Evolutionary conservation across 164 flowering plant species (phyloP).

Genomic region (Dillenia turbinata): DNA sequence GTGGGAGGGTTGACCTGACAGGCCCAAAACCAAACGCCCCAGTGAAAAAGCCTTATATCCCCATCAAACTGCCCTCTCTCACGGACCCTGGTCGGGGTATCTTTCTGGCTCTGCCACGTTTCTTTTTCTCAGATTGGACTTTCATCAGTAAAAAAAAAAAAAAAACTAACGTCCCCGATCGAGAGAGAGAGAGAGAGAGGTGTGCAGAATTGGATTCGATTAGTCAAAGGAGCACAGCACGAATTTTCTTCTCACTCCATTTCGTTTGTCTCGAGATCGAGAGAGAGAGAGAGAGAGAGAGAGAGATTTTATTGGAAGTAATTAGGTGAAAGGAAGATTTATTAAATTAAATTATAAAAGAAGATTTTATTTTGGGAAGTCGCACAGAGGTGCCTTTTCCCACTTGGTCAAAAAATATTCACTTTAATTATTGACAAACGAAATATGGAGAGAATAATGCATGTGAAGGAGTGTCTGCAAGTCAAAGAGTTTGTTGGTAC

Average conservation of each 20-base stretch:
- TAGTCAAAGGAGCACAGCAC: slow-evolving; percentile 14
- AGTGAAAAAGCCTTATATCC: neutral
- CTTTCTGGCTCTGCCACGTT: slow-evolving; percentile 13
- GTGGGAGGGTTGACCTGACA: neutral
- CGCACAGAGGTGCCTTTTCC: neutral
- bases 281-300: neutral
- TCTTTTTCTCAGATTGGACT: neutral
- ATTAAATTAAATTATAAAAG: neutral
- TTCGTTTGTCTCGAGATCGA: neutral
- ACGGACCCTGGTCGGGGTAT: slow-evolving; percentile 19
- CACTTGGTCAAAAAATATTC: neutral
- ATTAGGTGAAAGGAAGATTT: neutral
- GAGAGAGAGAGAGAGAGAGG: neutral
- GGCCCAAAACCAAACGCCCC: slow-evolving; percentile 14
- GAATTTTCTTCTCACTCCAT: neutral
- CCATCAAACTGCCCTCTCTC: slow-evolving; percentile 7
- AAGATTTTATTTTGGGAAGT: neutral
- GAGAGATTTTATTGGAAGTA: neutral
- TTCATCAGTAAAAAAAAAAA: slow-evolving; percentile 1
- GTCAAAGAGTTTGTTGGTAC: slow-evolving; percentile 35
- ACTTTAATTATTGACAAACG: slow-evolving; percentile 5
- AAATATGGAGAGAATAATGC: slow-evolving; percentile 7
- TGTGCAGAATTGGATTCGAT: neutral
- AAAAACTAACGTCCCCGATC: slow-evolving; percentile 8
- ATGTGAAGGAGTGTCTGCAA: slow-evolving; percentile 29